Conservation (phyloP, 192 early-diverging fungal genomes). For the Rhizophlyctis rosea region DNA sequence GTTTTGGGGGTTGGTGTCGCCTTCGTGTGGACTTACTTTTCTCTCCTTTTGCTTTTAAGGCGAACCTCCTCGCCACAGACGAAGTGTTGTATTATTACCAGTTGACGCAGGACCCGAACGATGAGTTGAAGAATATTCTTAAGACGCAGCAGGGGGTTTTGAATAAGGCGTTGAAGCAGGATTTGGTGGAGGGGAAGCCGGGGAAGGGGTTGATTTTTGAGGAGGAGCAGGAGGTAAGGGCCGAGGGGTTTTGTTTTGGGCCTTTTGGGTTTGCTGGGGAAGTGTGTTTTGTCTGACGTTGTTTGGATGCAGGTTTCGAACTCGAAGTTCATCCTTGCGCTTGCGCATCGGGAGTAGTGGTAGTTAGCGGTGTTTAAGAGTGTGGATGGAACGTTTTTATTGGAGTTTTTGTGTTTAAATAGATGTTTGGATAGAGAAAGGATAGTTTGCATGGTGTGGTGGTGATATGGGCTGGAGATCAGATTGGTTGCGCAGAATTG, state of each 20-base stretch:
- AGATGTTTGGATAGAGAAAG: no score
- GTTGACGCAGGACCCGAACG: constrained; percentile 67
- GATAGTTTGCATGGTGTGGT: no score
- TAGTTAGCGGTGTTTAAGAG: no score
- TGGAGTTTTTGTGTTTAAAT: no score
- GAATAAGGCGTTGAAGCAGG: constrained; percentile 68
- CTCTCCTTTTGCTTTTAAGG: constrained; percentile 28
- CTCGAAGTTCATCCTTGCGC: constrained; percentile 13
- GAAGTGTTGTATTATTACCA: constrained; percentile 81
- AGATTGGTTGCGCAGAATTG: no score
- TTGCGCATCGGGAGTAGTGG: no score
- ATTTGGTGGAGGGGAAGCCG: constrained; percentile 33
- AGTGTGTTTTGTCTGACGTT: not conserved
- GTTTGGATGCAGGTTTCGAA: not conserved
- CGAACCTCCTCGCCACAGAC: constrained; percentile 81
- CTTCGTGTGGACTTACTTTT: not conserved
- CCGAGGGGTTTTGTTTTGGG: not conserved
- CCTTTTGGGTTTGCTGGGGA: not conserved
- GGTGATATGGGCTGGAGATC: no score
- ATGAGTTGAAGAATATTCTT: constrained; percentile 69
- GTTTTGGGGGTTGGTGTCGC: not conserved
- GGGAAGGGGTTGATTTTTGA: constrained; percentile 62
- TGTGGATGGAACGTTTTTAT: no score
- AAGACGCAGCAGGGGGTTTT: constrained; percentile 70
- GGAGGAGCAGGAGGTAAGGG: constrained; percentile 75